Evolutionary conservation across 2,329 filamentous ascomycete species (phyloP), one percentile per base, ranked within the genome.

Genomic region (Paraphaeosphaeria sporulosa): DNA sequence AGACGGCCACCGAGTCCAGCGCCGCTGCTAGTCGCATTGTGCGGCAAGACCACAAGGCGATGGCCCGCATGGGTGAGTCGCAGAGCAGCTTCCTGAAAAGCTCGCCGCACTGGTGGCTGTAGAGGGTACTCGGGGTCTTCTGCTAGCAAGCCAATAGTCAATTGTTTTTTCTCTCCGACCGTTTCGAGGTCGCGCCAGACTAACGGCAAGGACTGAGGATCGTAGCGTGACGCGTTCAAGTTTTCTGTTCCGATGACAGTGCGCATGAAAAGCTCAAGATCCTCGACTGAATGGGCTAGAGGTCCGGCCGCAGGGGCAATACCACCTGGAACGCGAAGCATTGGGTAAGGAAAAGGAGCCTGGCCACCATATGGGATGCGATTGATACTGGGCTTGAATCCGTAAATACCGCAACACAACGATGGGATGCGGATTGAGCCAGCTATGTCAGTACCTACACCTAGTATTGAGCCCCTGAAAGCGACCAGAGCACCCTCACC

Each of bases 371-470:
- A 43, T 9, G 40, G 40, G 17, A 43, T 17, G 40, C 40, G 40
- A n/a, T 43, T n/a, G 7, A 8, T 43, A n/a, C 40, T 43, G 19
- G 83, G 82, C 58, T 85, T 85, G 17, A 84, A 68, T 0, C 82
- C 82, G 15, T 83, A 79, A 58, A 67, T 49, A 32, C 66, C 66
- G 58, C 76, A 73, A 77, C 93, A 93, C 71, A 77, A 72, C 0
- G 81, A 76, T 0, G 82, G 82, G 17, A 83, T 78, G 7, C 82
- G 75, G 48, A 83, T 80, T 6, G 74, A 78, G 5, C 82, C 81
- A 21, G 82, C 82, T 21, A 83, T 79, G 64, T 84, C 82, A 2
- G 82, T 84, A 1, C 82, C 82, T 2, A 84, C 76, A 10, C 82
- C 82, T 0, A 84, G 59, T 0, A 80, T 60, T 40, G 77, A 80